These are phyloP conservation scores for Lodderomyces metapsilosis DNA, from an alignment of 1,139 yeast species.

Conservation along the genomic window DNA sequence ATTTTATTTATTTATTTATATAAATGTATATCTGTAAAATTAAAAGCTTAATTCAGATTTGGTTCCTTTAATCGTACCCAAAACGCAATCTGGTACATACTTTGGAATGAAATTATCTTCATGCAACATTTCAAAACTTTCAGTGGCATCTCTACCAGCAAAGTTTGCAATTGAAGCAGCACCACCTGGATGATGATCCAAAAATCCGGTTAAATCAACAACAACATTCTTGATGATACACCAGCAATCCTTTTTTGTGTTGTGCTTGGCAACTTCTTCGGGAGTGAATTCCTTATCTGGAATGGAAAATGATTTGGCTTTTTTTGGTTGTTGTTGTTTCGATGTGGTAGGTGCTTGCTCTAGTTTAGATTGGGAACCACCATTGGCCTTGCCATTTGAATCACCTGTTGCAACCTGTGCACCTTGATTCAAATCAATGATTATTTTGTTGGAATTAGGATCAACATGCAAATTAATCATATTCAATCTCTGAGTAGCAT, in stretches of 20 bases:
- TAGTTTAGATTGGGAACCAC: constrained; percentile 3
- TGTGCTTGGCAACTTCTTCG: constrained; percentile 66
- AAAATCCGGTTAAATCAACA: constrained; percentile 77
- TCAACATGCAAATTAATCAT: constrained; percentile 49
- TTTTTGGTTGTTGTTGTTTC: constrained; percentile 5
- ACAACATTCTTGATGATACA: constrained; percentile 81
- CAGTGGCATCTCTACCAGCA: constrained; percentile 92
- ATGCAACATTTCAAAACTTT: constrained; percentile 66
- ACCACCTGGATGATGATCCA: constrained; percentile 89
- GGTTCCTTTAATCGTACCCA: constrained; percentile 51
- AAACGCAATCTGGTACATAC: constrained; percentile 46
- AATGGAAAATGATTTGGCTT: constrained; percentile 24
- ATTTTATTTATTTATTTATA: constrained; percentile 3
- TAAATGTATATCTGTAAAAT: not conserved
- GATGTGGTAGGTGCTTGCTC: constrained; percentile 8
- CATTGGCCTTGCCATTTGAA: not conserved
- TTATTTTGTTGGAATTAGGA: constrained; percentile 25
- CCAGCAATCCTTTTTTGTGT: constrained; percentile 73
- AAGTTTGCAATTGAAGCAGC: constrained; percentile 64
- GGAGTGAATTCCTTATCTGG: constrained; percentile 45
- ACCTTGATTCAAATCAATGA: constrained; percentile 33
- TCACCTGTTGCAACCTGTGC: not conserved
- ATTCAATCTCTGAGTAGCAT: constrained; percentile 30
- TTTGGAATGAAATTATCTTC: constrained; percentile 53
- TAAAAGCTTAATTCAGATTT: constrained; percentile 31